These are phyloP conservation scores for Camelina sativa DNA, from an alignment of 345 rosid genomes.

Conservation along the genomic window DNA sequence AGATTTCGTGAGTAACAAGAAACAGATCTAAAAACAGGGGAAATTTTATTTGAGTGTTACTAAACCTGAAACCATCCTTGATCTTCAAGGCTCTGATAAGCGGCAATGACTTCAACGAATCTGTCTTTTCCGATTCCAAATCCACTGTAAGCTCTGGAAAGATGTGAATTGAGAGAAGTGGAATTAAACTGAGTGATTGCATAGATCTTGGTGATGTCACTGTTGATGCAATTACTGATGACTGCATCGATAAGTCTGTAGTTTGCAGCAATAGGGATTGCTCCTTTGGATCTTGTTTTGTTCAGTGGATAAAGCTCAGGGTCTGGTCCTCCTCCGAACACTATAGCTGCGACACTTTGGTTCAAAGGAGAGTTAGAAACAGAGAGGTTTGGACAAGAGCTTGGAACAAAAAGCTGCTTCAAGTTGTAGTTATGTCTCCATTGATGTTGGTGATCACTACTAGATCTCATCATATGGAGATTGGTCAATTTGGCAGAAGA, in stretches of 20 bases:
- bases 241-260: slow-evolving; percentile 82
- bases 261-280: slow-evolving; percentile 74
- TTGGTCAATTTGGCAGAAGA: slow-evolving; percentile 31
- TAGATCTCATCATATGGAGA: slow-evolving; percentile 33
- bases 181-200: slow-evolving; percentile 89
- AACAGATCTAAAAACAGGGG: slow-evolving; percentile 14
- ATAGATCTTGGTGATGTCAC: slow-evolving; percentile 79
- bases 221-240: slow-evolving; percentile 85
- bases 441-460: slow-evolving; percentile 24
- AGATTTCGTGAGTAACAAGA: slow-evolving; percentile 22
- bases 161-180: slow-evolving; percentile 84
- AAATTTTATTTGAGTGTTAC: not conserved
- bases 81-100: slow-evolving; percentile 77
- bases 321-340: slow-evolving; percentile 78
- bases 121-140: slow-evolving; percentile 65
- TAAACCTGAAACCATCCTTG: slow-evolving; percentile 83
- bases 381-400: slow-evolving; percentile 39
- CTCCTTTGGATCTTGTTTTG: slow-evolving; percentile 82
- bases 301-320: slow-evolving; percentile 74
- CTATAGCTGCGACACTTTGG: slow-evolving; percentile 80
- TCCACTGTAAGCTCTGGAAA: slow-evolving; percentile 70
- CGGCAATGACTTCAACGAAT: slow-evolving; percentile 78
- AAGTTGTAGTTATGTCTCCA: slow-evolving; percentile 37
- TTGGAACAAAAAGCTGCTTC: slow-evolving; percentile 39
- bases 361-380: slow-evolving; percentile 48